These are phyloP conservation scores for Agaricus blazei DNA, from an alignment of 768 basidiomycete genomes.

Conservation along the genomic window DNA sequence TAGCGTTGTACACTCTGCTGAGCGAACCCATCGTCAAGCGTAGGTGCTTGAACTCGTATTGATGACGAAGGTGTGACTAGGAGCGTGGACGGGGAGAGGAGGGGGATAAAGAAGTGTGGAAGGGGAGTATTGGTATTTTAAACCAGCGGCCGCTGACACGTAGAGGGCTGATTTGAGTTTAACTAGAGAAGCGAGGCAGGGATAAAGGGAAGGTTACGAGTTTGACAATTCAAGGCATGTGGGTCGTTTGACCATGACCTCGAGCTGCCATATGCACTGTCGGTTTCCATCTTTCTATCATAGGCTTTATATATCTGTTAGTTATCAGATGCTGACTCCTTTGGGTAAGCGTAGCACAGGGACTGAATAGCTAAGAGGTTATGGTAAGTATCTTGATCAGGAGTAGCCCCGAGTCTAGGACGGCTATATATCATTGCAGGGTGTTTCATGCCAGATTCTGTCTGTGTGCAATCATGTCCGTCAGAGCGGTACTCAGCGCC, in stretches of 20 bases:
- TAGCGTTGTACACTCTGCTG: constrained; percentile 5
- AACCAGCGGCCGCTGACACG: constrained; percentile 1
- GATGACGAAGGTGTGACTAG: neutral
- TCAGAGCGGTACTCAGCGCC: too few species aligned
- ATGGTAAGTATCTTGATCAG: neutral
- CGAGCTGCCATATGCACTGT: neutral
- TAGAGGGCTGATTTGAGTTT: neutral
- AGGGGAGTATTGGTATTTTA: neutral
- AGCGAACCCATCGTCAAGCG: constrained; percentile 5
- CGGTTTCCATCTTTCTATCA: constrained; percentile 3
- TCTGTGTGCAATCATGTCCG: neutral
- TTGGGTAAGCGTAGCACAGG: constrained; percentile 7
- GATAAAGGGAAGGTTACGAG: neutral
- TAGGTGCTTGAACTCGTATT: neutral
- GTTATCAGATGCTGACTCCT: neutral
- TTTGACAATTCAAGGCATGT: constrained; percentile 1
- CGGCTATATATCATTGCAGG: neutral
- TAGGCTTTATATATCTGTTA: neutral
- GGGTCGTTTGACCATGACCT: neutral
- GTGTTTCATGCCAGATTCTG: neutral
- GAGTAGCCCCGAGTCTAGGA: constrained; percentile 8
- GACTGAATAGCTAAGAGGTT: constrained; percentile 1
- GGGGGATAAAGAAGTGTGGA: neutral
- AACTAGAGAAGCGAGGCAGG: neutral
- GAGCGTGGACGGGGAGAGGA: neutral